Evolutionary conservation across 805 yeast species (phyloP), one percentile per base, ranked within the genome.

Genomic region (Starmerella vitae): DNA sequence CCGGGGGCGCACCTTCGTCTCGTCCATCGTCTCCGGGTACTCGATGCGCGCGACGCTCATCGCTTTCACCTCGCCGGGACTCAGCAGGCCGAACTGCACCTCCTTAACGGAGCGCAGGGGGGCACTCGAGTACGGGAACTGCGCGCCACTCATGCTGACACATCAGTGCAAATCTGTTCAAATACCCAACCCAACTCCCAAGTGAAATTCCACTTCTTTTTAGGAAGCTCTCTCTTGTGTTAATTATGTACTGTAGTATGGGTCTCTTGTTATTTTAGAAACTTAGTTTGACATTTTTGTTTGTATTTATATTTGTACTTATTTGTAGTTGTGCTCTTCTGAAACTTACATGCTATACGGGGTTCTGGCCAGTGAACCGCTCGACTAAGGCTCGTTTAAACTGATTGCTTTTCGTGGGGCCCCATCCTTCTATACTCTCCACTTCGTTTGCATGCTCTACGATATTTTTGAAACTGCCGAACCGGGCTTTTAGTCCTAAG

Each of bases 11-110:
- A 80, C 79, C 43, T 93, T 85, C 29, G 94, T 75, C 61, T 86
- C 96, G 61, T 91, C 98, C 94, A 91, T 91, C n/a, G 96, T 91
- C 64, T 91, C 99, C 18, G 99, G 98, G 56, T 81, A 91, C 62
- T 88, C 96, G 56, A 91, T 84, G 59, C 91, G 91, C 31, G 96
- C 97, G 44, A 93, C 98, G 46, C 95, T 83, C 34, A 91, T 86
- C 36, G 97, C 96, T 62, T 95, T 80, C 48, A 79, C 71, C 68
- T 91, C 98, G 66, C 91, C 98, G 20, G 99, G 98, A 22, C 97
- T 85, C 47, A 91, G 74, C 54, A 91, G 76, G 47, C 99, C 98
- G 68, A 91, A 93, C 68, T 91, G 98, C 58, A 76, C 96, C 71
- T 91, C 98, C 65, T 86, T 88, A 47, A 91, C 86, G 37, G 95